Evolutionary conservation across 2,329 filamentous ascomycete species (phyloP), one percentile per base, ranked within the genome.

Genomic region (Bisporella sp.): DNA sequence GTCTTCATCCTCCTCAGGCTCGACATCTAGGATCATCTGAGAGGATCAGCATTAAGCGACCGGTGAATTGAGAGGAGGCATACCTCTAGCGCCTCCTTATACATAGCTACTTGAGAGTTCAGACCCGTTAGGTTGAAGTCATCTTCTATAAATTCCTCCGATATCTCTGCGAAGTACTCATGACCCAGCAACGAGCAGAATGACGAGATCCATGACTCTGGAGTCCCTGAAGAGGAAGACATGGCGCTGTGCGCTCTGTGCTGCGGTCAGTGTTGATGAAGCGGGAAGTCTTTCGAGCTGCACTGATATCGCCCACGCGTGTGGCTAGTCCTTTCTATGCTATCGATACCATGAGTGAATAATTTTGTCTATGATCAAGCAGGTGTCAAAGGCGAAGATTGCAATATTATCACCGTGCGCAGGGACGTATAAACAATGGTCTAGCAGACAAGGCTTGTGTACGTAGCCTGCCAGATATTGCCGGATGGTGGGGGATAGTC

Each of bases 131-230:
- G 77, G 71, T 99, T 99, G 77, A 99, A 99, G 70, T 99, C 93
- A 82, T 99, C 93, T 70, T 99, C 93, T 66, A 99, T 97, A 64
- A 99, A 99, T 65, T 99, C 93, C 72, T 99, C 93, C 43, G 89
- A 93, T 46, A 99, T 92, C 74, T 99, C 93, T 56, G 93, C 93
- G 70, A 99, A 99, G 73, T 97, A 99, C 71, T 99, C 93, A 68
- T 99, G 93, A 55, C 93, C 93, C 54, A 97, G 80, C 43, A 97
- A 77, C 39, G 89, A 90, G 75, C 93, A 99, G 70, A 96, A 99
- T 52, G 91, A 95, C 57, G 89, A 87, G 73, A 99, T 97, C 93
- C 93, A 99, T 50, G 91, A 95, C 75, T 99, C 93, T 45, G 63
- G 63, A 5, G 61, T 62, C 30, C 60, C 64, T 37, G 63, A 65